Evolutionary conservation across 106 monocot genomes (phyloP).

Genomic region (Vanilla planifolia): DNA sequence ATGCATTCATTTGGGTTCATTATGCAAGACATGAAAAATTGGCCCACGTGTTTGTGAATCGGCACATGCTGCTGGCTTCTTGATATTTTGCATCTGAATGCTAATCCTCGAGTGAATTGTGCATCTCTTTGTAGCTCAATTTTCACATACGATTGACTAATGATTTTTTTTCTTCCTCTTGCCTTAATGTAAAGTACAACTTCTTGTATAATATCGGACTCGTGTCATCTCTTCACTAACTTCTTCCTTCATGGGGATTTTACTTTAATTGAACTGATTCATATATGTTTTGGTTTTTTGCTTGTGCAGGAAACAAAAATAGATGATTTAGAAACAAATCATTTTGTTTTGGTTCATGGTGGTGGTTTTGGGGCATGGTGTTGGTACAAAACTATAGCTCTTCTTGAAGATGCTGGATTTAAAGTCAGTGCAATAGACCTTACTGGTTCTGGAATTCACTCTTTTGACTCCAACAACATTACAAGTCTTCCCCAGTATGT

Average conservation of each 20-base stretch:
- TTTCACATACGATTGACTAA: too few relatives aligned
- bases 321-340: slow-evolving; percentile 64
- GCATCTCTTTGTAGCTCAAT: too few relatives aligned
- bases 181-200: not conserved
- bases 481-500: slow-evolving; percentile 69
- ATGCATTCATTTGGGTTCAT: too few relatives aligned
- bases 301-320: slow-evolving; percentile 49
- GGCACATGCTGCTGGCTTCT: too few relatives aligned
- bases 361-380: slow-evolving; percentile 99
- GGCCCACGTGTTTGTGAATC: too few relatives aligned
- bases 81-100: too few relatives aligned
- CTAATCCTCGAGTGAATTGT: too few relatives aligned
- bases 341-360: slow-evolving; percentile 90
- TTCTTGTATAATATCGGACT: not conserved
- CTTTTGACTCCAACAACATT: slow-evolving; percentile 69
- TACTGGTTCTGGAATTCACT: slow-evolving; percentile 75
- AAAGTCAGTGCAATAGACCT: slow-evolving; percentile 84
- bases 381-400: slow-evolving; percentile 93
- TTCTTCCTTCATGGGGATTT: not conserved
- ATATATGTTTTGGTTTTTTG: not conserved
- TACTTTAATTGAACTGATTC: not conserved
- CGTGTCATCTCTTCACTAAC: not conserved
- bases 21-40: too few relatives aligned
- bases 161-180: not conserved
- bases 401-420: slow-evolving; percentile 77